These are phyloP conservation scores for Taphrina pruni DNA, from an alignment of 1,139 yeast genomes.

Conservation along the genomic window DNA sequence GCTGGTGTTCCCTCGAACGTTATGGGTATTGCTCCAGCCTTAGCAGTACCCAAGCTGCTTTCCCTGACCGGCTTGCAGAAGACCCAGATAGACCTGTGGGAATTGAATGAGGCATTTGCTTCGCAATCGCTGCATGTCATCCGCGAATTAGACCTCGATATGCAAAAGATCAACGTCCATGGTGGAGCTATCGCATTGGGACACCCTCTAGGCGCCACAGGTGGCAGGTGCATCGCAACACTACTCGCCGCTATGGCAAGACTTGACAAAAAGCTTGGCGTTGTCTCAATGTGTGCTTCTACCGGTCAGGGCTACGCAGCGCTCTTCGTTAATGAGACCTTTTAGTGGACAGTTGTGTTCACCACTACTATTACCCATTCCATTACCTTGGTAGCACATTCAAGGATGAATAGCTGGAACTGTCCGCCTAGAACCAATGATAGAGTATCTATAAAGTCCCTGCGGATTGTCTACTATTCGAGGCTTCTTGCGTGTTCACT, in stretches of 20 bases:
- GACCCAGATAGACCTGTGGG: conserved; percentile 74
- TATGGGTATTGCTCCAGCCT: conserved; percentile 97
- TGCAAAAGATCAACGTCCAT: conserved; percentile 77
- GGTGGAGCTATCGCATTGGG: conserved; percentile 98
- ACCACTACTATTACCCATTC: no score
- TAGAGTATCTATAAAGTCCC: no score
- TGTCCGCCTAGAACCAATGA: no score
- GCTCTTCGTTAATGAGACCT: conserved; percentile 14
- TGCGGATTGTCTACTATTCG: no score
- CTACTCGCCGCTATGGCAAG: conserved; percentile 74
- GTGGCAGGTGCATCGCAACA: conserved; percentile 93
- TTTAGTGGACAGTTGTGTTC: neutral
- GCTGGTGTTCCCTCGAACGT: conserved; percentile 96
- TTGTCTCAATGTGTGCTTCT: conserved; percentile 95
- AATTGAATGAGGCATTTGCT: conserved; percentile 95
- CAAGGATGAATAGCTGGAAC: no score
- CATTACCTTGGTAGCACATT: no score
- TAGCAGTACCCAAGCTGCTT: conserved; percentile 84
- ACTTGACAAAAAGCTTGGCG: conserved; percentile 75
- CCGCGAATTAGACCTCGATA: conserved; percentile 67
- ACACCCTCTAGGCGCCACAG: conserved; percentile 94
- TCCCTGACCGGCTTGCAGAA: conserved; percentile 66
- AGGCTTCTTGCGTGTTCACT: no score
- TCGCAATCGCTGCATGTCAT: conserved; percentile 89
- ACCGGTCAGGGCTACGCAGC: conserved; percentile 97